phyloP scores from a whole-genome alignment of 805 yeast genomes.

The Ogataea siamensis region DNA sequence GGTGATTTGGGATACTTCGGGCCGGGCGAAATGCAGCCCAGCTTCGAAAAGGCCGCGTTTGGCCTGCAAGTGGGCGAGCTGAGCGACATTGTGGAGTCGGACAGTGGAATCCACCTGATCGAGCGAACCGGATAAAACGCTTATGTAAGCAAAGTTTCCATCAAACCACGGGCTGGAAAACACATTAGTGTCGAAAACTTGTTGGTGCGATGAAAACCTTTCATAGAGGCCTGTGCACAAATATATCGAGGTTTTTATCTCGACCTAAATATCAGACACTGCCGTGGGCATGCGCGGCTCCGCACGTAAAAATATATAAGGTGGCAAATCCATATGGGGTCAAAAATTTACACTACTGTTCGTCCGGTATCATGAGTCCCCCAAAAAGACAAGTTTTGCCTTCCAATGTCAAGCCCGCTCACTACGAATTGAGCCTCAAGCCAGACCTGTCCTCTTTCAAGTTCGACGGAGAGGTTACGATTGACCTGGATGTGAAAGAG shows the following conservation, averaged over 20 bases:
- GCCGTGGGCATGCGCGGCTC: constrained; percentile 7
- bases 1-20: constrained; percentile 93
- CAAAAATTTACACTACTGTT: constrained; percentile 15
- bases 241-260: background rate
- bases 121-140: constrained; percentile 67
- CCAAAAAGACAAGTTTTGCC: constrained; percentile 36
- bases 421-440: constrained; percentile 61
- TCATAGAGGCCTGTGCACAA: background rate
- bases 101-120: constrained; percentile 86
- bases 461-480: constrained; percentile 51
- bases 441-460: constrained; percentile 39
- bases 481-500: constrained; percentile 46
- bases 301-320: constrained; percentile 5
- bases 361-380: constrained; percentile 11
- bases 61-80: constrained; percentile 77
- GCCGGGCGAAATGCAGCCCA: constrained; percentile 92
- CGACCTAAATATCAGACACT: background rate
- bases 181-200: background rate
- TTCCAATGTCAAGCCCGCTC: constrained; percentile 64
- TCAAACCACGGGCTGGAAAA: background rate
- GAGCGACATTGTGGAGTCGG: constrained; percentile 81
- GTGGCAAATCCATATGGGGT: constrained; percentile 7
- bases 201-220: background rate
- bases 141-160: constrained; percentile 6
- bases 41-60: constrained; percentile 87